A percentile compares a stretch with the other conserved stretches of the same genome.
These are phyloP conservation scores for Hymenoscyphus occultus DNA, from an alignment of 2,329 filamentous ascomycete genomes.

Conservation along the genomic window DNA sequence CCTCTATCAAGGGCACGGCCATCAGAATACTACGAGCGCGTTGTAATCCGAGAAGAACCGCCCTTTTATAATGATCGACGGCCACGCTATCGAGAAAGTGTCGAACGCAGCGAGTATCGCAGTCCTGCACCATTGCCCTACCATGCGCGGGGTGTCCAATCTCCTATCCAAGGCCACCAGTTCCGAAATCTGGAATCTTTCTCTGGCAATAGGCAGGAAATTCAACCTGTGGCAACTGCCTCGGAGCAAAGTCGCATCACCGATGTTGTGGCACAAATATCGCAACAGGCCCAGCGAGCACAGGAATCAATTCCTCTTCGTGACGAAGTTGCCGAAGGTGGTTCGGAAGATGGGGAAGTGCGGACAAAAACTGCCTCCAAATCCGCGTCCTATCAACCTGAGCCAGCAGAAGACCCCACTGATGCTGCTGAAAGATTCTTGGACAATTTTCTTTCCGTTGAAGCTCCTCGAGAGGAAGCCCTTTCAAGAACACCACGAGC, in stretches of 20 bases:
- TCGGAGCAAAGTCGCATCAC: conserved; percentile 28
- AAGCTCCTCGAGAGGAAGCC: conserved; percentile 14
- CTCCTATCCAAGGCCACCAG: conserved; percentile 17
- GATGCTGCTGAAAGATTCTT: conserved; percentile 41
- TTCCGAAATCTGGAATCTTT: conserved; percentile 22
- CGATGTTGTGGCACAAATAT: conserved; percentile 32
- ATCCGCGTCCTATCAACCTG: conserved; percentile 11
- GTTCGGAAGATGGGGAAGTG: conserved; percentile 41
- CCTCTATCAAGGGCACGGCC: conserved; percentile 15
- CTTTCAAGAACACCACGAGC: conserved; percentile 16
- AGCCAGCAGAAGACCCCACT: conserved; percentile 31
- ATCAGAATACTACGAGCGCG: conserved; percentile 20
- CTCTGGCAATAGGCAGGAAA: conserved; percentile 20
- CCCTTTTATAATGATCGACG: conserved; percentile 21
- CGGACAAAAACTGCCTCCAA: conserved; percentile 23
- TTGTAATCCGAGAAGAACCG: conserved; percentile 22
- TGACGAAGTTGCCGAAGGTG: conserved; percentile 29
- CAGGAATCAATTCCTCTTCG: conserved; percentile 22
- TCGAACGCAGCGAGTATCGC: conserved; percentile 20
- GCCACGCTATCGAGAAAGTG: conserved; percentile 23
- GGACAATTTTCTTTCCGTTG: conserved; percentile 36
- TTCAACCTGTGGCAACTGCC: conserved; percentile 22
- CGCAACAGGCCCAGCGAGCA: conserved; percentile 30
- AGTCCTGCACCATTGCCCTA: conserved; percentile 22
- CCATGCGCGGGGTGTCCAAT: conserved; percentile 18